A percentile compares a stretch with the other conserved stretches of the same genome.
phyloP scores from a whole-genome alignment of 768 basidiomycete genomes.

The Tricholoma matsutake region DNA sequence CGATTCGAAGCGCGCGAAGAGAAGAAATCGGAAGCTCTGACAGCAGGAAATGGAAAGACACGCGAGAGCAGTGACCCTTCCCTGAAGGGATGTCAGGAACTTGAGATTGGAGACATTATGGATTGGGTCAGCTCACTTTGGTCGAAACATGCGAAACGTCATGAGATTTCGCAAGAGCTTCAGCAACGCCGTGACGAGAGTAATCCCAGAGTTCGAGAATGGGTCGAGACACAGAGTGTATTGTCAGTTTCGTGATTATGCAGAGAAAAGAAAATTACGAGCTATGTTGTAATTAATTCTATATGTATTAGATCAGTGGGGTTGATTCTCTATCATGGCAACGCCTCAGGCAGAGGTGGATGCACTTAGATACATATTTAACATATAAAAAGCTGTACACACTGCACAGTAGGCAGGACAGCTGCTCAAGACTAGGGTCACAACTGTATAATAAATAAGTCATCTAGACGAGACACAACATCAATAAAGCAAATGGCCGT shows the following conservation, averaged over 20 bases:
- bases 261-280: background rate
- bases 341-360: too few relatives aligned
- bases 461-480: too few relatives aligned
- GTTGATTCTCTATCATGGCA: too few relatives aligned
- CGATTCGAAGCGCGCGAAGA: background rate
- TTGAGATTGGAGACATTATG: background rate
- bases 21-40: background rate
- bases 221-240: background rate
- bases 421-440: too few relatives aligned
- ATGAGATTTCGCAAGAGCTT: background rate
- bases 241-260: background rate
- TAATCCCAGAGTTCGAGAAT: background rate
- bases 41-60: background rate
- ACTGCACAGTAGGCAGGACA: too few relatives aligned
- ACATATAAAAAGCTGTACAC: too few relatives aligned
- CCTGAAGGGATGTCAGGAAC: background rate
- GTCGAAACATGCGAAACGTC: background rate
- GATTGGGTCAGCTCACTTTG: background rate
- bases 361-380: too few relatives aligned
- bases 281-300: too few relatives aligned
- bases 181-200: background rate
- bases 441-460: too few relatives aligned
- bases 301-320: too few relatives aligned
- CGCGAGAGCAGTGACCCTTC: background rate
- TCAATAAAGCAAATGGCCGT: too few relatives aligned